Conservation (phyloP, 441 rosid species). For the Dalechampia spathulata region DNA sequence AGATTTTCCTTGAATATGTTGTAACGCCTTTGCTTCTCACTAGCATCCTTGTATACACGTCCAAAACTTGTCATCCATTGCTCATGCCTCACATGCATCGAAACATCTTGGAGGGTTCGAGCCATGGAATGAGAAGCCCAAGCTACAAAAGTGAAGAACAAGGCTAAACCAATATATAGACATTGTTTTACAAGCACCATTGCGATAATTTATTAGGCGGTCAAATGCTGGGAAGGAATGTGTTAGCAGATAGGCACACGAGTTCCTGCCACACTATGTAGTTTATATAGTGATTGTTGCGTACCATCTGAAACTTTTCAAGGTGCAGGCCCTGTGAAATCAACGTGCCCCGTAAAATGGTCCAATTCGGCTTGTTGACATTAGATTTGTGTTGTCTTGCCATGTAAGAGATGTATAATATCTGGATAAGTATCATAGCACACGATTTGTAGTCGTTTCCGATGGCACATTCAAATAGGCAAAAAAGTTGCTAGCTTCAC, state of each 20-base stretch:
- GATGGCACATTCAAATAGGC: neutral
- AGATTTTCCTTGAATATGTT: constrained; percentile 14
- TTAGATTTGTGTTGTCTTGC: neutral
- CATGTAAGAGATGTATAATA: no score
- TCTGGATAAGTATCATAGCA: neutral
- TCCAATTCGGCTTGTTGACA: neutral
- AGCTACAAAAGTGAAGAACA: constrained; percentile 1
- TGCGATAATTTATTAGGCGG: neutral
- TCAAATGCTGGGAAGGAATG: neutral
- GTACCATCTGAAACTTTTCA: neutral
- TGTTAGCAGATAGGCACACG: neutral
- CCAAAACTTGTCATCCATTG: constrained; percentile 15
- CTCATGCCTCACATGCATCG: constrained; percentile 7
- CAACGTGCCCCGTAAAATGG: neutral
- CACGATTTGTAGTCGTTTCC: neutral
- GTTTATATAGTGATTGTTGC: neutral
- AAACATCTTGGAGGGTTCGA: constrained; percentile 1
- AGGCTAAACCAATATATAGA: neutral
- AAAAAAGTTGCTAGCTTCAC: neutral
- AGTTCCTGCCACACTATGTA: neutral
- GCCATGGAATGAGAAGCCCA: constrained; percentile 6
- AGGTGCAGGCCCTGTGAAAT: neutral
- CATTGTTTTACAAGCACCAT: constrained; percentile 5
- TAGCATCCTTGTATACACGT: constrained; percentile 12
- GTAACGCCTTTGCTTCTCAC: constrained; percentile 14